A percentile compares a stretch with the other conserved stretches of the same genome.
Evolutionary conservation across 2,329 filamentous ascomycete species (phyloP).

Genomic region (Diaporthe batatas): DNA sequence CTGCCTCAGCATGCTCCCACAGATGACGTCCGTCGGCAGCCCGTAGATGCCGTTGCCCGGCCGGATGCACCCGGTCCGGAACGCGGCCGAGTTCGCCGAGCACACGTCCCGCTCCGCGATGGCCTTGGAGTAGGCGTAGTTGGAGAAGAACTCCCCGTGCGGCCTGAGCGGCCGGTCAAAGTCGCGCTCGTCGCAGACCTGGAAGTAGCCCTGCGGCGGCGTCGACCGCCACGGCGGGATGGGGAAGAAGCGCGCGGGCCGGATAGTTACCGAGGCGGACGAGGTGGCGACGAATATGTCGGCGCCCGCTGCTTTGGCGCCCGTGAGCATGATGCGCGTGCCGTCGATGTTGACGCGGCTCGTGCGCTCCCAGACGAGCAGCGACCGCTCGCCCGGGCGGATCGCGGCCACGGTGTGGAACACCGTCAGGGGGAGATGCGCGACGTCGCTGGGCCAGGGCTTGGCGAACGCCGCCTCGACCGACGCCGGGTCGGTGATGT

Average conservation of each 20-base stretch:
- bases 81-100: conserved; percentile 55
- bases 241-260: conserved; percentile 56
- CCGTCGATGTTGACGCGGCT: conserved; percentile 65
- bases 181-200: conserved; percentile 61
- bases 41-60: conserved; percentile 68
- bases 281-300: conserved; percentile 67
- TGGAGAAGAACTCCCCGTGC: conserved; percentile 60
- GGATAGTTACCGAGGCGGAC: conserved; percentile 61
- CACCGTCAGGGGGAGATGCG: conserved; percentile 61
- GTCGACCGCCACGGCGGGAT: conserved; percentile 57
- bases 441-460: conserved; percentile 56
- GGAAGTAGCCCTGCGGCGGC: conserved; percentile 56
- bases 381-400: conserved; percentile 62
- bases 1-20: conserved; percentile 55
- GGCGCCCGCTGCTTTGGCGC: conserved; percentile 60
- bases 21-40: conserved; percentile 58
- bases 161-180: conserved; percentile 55
- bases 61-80: conserved; percentile 67
- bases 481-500: conserved; percentile 57
- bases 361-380: conserved; percentile 59
- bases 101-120: conserved; percentile 65
- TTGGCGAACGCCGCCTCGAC: conserved; percentile 57
- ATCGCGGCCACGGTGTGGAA: conserved; percentile 68
- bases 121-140: conserved; percentile 66
- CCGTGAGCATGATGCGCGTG: conserved; percentile 62